Evolutionary conservation across 345 rosid genomes (phyloP), one percentile per base, ranked within the genome.

Genomic region (Eucalyptus regnans): DNA sequence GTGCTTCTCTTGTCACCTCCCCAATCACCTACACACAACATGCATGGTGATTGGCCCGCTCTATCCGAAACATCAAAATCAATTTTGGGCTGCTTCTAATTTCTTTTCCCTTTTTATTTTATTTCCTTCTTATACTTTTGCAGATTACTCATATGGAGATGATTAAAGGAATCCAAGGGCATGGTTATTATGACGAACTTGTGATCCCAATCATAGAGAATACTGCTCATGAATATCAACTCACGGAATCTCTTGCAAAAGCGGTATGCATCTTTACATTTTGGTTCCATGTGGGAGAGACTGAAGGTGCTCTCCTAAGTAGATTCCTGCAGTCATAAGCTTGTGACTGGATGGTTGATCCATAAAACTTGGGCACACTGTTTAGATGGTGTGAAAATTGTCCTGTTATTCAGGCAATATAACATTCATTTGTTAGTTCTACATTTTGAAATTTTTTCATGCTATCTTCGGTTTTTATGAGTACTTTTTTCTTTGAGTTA

Each of bases 121-220:
- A 15, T 76, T 76, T 10, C 83, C 48, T 80, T 89, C 71, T 22
- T 89, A 29, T 50, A 12, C 29, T 22, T 91, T 68, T 90, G 60
- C 93, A 98, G 99, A 96, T 96, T 89, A 96, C 99, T 86, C 99
- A 97, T 91, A 96, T 98, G 99, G 99, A 98, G 95, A 96, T 97
- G 99, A 96, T 98, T 88, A 98, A 98, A 93, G 99, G 99, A 90
- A 98, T 98, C 89, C 92, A 97, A 91, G 99, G 99, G 90, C 99
- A 98, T 87, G 99, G 99, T 84, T 98, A 97, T 88, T 95, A 95
- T 90, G 99, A 98, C 86, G 99, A 96, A 91, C 98, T 98, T 88
- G 96, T 96, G 48, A 95, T 98, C 87, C 99, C 99, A 87, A 98
- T 98, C 88, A 96, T 96, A 92, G 99, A 98, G 93, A 97, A 98